Evolutionary conservation across 2,329 filamentous ascomycete species (phyloP).

Genomic region (Cucurbitaria berberidis): DNA sequence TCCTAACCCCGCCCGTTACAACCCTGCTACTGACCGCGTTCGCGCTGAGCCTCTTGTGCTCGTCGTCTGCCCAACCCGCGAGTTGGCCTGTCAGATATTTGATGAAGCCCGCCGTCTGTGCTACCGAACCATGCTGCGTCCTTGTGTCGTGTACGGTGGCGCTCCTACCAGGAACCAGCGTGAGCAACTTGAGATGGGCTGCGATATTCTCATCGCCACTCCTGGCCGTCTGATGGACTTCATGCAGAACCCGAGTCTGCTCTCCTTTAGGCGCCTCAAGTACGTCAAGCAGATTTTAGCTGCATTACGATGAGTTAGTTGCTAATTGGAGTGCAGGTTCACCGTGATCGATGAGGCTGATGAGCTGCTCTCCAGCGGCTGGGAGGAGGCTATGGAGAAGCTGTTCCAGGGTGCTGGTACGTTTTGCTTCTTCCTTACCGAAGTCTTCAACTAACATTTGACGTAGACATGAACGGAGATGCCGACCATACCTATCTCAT

Average conservation of each 20-base stretch:
- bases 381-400: conserved; percentile 75
- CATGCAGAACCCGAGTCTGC: conserved; percentile 70
- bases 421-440: conserved; percentile 34
- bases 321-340: conserved; percentile 19
- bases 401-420: conserved; percentile 83
- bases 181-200: conserved; percentile 77
- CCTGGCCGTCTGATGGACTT: conserved; percentile 87
- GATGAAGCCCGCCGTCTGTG: conserved; percentile 91
- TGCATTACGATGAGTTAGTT: not conserved
- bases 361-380: conserved; percentile 82
- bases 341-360: conserved; percentile 82
- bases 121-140: conserved; percentile 93
- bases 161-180: conserved; percentile 73
- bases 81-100: conserved; percentile 93
- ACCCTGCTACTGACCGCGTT: conserved; percentile 59
- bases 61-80: conserved; percentile 83
- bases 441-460: conserved; percentile 12
- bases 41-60: conserved; percentile 87
- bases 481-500: conserved; percentile 74
- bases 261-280: conserved; percentile 77
- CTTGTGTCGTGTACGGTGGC: conserved; percentile 88
- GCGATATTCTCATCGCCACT: conserved; percentile 86
- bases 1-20: conserved; percentile 67
- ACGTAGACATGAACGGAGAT: conserved; percentile 73
- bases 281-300: conserved; percentile 57